Evolutionary conservation across 2,329 filamentous ascomycete genomes (phyloP), one percentile per base, ranked within the genome.

Genomic region (Alternaria metachromatica): DNA sequence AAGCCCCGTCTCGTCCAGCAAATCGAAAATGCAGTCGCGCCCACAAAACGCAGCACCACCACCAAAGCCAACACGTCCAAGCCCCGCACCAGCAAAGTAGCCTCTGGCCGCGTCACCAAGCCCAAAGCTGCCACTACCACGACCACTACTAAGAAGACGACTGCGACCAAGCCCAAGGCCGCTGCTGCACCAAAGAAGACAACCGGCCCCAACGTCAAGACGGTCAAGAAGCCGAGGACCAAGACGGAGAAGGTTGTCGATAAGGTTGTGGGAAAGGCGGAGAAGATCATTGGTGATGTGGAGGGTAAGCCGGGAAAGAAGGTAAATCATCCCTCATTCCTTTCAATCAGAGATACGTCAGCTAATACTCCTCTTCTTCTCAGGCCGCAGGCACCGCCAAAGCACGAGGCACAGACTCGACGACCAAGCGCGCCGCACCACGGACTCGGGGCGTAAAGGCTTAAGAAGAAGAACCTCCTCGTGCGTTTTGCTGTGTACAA

Each of bases 1-100:
- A 83, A 82, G 76, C 85, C 86, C 65, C 84, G 86, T 73, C 78
- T 87, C 75, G 83, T 87, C 74, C 76, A 80, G 63, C 78, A 81
- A 48, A 74, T 86, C 72, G 84, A 87, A 74, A 84, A 83, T 13
- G 80, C 78, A 12, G 56, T 69, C 37, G 66, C 77, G 43, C 71
- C 69, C 28, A 83, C 82, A 76, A 83, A 81, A 74, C 77, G 74
- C 59, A 72, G 68, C 21, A 67, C 77, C 0, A 70, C 76, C 6
- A 79, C 78, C 71, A 82, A 80, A 72, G 78, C 80, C 57, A 76
- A 75, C 60, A 72, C 73, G n/a, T 69, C 67, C 15, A 78, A 78
- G 68, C 74, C 74, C 45, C 73, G 77, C 54, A 71, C 78, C 49
- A 80, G 37, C 41, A 62, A 62, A 46, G 59, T 58, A 12, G 25